phyloP scores from a whole-genome alignment of 1,284 basidiomycete species.

The Puccinia novopanici region DNA sequence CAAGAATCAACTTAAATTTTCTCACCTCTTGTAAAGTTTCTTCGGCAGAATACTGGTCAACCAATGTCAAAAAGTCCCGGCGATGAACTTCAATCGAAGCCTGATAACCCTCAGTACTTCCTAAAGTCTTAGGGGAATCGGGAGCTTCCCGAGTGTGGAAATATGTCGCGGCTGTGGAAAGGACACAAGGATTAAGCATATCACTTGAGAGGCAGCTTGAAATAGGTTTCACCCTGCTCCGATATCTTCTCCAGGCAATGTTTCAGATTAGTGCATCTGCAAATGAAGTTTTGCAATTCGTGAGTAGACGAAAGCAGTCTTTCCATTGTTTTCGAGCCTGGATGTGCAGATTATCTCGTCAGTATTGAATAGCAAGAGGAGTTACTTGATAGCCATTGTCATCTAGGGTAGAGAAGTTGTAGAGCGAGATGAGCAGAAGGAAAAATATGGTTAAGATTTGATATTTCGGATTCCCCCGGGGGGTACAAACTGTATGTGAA shows the following conservation, averaged over 20 bases:
- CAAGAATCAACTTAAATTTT: background rate
- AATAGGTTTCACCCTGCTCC: background rate
- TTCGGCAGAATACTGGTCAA: slow-evolving; percentile 21
- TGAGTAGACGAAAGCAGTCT: background rate
- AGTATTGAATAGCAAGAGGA: no score
- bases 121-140: background rate
- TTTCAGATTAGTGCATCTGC: slow-evolving; percentile 15
- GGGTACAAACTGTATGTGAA: no score
- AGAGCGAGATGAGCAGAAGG: no score
- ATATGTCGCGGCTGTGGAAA: background rate
- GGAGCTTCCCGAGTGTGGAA: background rate
- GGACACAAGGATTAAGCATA: background rate
- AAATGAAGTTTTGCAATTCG: slow-evolving; percentile 7
- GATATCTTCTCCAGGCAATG: background rate
- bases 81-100: background rate
- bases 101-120: background rate
- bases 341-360: background rate
- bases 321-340: background rate
- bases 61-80: slow-evolving; percentile 5
- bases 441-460: no score
- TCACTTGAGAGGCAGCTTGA: no score
- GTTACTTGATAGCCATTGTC: no score
- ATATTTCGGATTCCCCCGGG: no score
- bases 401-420: no score
- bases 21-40: slow-evolving; percentile 24